phyloP scores from a whole-genome alignment of 192 early-diverging fungal species.

The Anaeromyces robustus region DNA sequence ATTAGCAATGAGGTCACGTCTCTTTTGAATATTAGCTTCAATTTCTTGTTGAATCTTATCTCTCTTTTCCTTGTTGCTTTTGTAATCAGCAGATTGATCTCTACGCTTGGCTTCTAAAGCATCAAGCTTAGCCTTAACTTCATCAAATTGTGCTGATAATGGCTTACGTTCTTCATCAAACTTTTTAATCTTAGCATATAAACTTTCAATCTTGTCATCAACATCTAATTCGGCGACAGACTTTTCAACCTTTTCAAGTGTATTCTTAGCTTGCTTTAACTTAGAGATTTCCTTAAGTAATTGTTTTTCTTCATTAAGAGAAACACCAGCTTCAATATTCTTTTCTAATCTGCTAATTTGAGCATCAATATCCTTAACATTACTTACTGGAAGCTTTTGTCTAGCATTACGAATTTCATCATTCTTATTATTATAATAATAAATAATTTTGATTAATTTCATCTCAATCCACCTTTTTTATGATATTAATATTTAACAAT shows the following conservation, averaged over 20 bases:
- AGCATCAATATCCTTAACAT: constrained; percentile 57
- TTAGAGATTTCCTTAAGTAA: constrained; percentile 63
- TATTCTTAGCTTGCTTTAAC: constrained; percentile 61
- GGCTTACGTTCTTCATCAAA: constrained; percentile 23
- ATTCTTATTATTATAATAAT: constrained; percentile 28
- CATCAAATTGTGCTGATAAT: constrained; percentile 49
- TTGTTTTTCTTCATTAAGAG: constrained; percentile 76
- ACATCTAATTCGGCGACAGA: constrained; percentile 27
- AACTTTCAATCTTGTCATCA: constrained; percentile 48
- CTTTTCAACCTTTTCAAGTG: constrained; percentile 47
- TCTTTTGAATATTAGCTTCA: neutral
- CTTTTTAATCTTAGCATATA: constrained; percentile 26
- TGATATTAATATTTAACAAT: too few relatives aligned
- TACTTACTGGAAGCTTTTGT: constrained; percentile 67
- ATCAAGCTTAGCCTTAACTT: constrained; percentile 60
- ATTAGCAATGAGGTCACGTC: neutral
- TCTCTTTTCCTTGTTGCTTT: constrained; percentile 56
- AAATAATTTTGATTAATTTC: too few relatives aligned
- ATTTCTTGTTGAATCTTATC: constrained; percentile 46
- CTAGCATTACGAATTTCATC: constrained; percentile 42
- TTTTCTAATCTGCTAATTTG: constrained; percentile 47
- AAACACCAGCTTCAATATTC: constrained; percentile 62
- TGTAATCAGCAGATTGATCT: constrained; percentile 51
- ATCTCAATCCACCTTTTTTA: too few relatives aligned
- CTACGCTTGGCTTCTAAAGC: constrained; percentile 48